phyloP scores from a whole-genome alignment of 306 rosid genomes.

The Psophocarpus tetragonolobus region DNA sequence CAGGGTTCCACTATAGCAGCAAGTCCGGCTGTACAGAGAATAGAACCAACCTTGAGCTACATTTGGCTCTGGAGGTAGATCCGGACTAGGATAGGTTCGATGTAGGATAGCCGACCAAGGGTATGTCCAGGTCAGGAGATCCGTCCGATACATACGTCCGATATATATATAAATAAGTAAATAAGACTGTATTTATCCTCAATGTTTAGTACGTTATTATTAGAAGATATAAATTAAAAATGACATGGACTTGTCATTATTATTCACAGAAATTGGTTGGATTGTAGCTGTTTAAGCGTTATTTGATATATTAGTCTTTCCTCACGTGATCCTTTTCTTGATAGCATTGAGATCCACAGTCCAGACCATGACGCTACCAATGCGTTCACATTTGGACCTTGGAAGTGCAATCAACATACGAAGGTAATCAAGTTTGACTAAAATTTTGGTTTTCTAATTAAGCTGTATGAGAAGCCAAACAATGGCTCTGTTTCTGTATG shows the following conservation, averaged over 20 bases:
- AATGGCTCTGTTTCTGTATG: background rate
- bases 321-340: conserved; percentile 20
- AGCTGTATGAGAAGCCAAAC: background rate
- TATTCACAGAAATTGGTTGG: background rate
- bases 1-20: too few species aligned
- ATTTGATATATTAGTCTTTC: conserved; percentile 34
- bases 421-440: background rate
- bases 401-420: background rate
- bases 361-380: background rate
- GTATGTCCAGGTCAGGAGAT: too few species aligned
- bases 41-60: too few species aligned
- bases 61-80: too few species aligned
- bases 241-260: background rate
- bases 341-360: conserved; percentile 6
- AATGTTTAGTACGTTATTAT: background rate
- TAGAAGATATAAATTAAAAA: background rate
- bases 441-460: background rate
- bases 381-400: conserved; percentile 17
- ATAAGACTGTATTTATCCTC: background rate
- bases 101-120: too few species aligned
- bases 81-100: too few species aligned
- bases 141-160: too few species aligned
- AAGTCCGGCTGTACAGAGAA: too few species aligned
- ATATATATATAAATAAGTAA: background rate
- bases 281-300: background rate